Evolutionary conservation across 169 alveolate genomes (phyloP).

Genomic region (Amoebophrya sp.): DNA sequence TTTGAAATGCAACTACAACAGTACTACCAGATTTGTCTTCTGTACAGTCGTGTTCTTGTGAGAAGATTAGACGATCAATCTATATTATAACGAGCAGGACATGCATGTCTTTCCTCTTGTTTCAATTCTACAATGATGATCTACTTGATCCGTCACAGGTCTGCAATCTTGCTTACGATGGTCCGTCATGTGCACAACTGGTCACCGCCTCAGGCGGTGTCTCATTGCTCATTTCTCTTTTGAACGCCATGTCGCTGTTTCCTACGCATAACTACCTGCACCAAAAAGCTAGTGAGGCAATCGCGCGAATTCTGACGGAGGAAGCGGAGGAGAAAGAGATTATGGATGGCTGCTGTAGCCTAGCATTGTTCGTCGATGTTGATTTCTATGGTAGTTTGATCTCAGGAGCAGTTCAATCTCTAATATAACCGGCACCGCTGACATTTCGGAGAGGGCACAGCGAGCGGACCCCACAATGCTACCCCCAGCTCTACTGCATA

Average conservation of each 20-base stretch:
- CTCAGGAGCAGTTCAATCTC: too few species aligned
- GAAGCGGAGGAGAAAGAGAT: neutral
- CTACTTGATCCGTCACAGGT: neutral
- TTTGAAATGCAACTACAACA: too few species aligned
- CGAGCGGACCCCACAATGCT: too few species aligned
- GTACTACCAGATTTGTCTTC: neutral
- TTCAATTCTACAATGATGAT: neutral
- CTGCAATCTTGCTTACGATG: constrained; percentile 3
- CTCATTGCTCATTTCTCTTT: neutral
- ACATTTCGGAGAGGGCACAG: too few species aligned
- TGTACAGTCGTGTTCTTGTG: too few species aligned
- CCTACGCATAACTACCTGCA: neutral
- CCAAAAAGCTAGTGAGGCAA: neutral
- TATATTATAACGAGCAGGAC: neutral
- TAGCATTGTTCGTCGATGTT: too few species aligned
- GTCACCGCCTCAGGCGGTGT: neutral
- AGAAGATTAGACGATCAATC: too few species aligned
- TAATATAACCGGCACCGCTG: too few species aligned
- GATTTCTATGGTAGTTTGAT: too few species aligned
- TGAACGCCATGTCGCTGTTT: neutral
- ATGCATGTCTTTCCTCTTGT: neutral
- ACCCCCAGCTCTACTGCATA: too few species aligned
- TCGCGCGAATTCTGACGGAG: neutral
- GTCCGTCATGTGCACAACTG: neutral
- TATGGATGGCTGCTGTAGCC: too few species aligned